Evolutionary conservation across 495 filamentous ascomycete genomes (phyloP).

Genomic region (Aspergillus asperescens): DNA sequence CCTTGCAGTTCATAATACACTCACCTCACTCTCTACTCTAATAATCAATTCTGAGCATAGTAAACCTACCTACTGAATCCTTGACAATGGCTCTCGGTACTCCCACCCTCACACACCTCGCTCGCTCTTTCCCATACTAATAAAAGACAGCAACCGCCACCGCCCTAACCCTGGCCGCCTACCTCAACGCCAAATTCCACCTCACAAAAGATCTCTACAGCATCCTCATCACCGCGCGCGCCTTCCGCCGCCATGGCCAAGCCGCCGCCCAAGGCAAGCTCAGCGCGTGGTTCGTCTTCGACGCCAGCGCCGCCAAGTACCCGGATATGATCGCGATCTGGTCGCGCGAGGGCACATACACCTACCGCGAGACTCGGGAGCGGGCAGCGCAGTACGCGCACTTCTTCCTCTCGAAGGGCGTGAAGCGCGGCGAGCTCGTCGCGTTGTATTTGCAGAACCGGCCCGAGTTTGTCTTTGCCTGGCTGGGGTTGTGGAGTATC

Average conservation of each 20-base stretch:
- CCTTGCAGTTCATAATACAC: too few species aligned
- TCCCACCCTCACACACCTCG: background rate
- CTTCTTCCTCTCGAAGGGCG: slow-evolving; percentile 56
- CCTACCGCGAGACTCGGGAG: slow-evolving; percentile 53
- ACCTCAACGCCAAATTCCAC: slow-evolving; percentile 67
- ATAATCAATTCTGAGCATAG: too few species aligned
- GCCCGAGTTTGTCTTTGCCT: slow-evolving; percentile 61
- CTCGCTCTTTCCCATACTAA: too few species aligned
- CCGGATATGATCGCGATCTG: slow-evolving; percentile 56
- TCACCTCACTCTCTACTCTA: too few species aligned
- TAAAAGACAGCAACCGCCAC: slow-evolving; percentile 47
- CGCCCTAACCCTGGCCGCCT: slow-evolving; percentile 46
- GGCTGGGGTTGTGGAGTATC: slow-evolving; percentile 57
- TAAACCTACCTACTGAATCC: too few species aligned
- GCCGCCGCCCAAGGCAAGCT: slow-evolving; percentile 41
- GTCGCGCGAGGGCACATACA: slow-evolving; percentile 60
- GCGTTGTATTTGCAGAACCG: slow-evolving; percentile 65
- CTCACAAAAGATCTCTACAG: slow-evolving; percentile 53
- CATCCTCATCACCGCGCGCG: slow-evolving; percentile 27
- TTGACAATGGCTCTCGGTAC: background rate
- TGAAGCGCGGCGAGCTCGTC: slow-evolving; percentile 61
- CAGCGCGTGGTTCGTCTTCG: slow-evolving; percentile 63
- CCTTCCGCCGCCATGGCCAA: slow-evolving; percentile 34
- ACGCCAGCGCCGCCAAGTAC: slow-evolving; percentile 45
- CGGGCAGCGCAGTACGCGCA: slow-evolving; percentile 57